Percentiles rank a stretch among this genome's conserved stretches.
These are phyloP conservation scores for Blastomyces percursus DNA, from an alignment of 2,329 filamentous ascomycete genomes.

Conservation along the genomic window DNA sequence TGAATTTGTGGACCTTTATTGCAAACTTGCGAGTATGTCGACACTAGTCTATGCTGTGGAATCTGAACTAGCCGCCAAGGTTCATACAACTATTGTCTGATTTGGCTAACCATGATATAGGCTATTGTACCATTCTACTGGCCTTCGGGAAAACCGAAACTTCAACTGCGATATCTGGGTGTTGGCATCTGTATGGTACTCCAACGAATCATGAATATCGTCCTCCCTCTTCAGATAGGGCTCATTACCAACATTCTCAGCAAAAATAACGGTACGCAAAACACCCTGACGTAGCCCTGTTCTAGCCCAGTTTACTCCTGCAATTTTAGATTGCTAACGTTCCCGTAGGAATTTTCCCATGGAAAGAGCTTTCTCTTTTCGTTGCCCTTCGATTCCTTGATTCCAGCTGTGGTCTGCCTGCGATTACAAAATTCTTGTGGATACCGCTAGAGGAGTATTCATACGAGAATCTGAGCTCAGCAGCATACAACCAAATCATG, in stretches of 20 bases:
- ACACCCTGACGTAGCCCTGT: background rate
- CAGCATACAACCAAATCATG: conserved; percentile 58
- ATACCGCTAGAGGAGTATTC: conserved; percentile 47
- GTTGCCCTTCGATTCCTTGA: conserved; percentile 39
- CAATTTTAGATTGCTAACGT: background rate
- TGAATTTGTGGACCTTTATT: background rate
- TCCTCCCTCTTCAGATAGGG: conserved; percentile 72
- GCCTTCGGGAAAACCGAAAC: conserved; percentile 53
- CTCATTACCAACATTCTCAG: conserved; percentile 62
- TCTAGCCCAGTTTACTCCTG: background rate
- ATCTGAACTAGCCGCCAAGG: background rate
- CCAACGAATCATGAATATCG: conserved; percentile 60
- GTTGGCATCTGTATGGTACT: conserved; percentile 58
- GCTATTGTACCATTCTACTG: conserved; percentile 70
- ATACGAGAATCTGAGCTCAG: conserved; percentile 47
- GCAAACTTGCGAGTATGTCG: background rate
- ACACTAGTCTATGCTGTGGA: background rate
- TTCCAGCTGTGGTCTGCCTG: conserved; percentile 42
- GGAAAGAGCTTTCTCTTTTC: conserved; percentile 44
- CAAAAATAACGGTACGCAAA: conserved; percentile 32
- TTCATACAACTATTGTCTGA: background rate
- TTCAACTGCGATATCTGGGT: conserved; percentile 58
- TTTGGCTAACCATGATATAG: conserved; percentile 26
- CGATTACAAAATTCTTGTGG: conserved; percentile 43
- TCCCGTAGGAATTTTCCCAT: conserved; percentile 35